A percentile compares a stretch with the other conserved stretches of the same genome.
Conservation (phyloP, 2,329 filamentous ascomycete species). For the Hortaea sp. region DNA sequence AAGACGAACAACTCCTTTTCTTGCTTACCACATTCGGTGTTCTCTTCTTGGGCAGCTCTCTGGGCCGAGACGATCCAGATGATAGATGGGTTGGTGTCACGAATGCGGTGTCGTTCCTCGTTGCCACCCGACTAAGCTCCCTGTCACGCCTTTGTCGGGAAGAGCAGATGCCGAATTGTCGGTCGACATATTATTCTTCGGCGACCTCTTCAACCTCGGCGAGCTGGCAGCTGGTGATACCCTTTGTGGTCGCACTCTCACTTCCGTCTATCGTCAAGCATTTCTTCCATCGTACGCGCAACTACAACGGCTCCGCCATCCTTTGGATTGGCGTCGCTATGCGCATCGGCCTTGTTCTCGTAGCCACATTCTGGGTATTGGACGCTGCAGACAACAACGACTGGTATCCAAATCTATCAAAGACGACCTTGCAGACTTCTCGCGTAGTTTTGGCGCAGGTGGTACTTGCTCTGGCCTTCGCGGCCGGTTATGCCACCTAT, state of each 20-base stretch:
- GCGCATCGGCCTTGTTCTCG: slow-evolving; percentile 63
- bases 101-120: slow-evolving; percentile 73
- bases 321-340: slow-evolving; percentile 76
- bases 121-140: slow-evolving; percentile 69
- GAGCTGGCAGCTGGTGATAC: slow-evolving; percentile 75
- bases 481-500: slow-evolving; percentile 76
- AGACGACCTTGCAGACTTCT: slow-evolving; percentile 57
- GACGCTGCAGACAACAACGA: slow-evolving; percentile 80
- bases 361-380: slow-evolving; percentile 76
- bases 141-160: slow-evolving; percentile 89
- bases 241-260: slow-evolving; percentile 60
- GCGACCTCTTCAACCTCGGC: slow-evolving; percentile 86
- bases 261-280: slow-evolving; percentile 68
- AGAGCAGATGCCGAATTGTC: slow-evolving; percentile 96
- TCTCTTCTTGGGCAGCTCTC: slow-evolving; percentile 61
- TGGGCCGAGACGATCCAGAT: slow-evolving; percentile 56
- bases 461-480: slow-evolving; percentile 67
- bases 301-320: slow-evolving; percentile 76
- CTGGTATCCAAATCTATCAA: slow-evolving; percentile 58
- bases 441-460: slow-evolving; percentile 72
- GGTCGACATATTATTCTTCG: slow-evolving; percentile 90
- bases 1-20: slow-evolving; percentile 87
- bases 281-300: slow-evolving; percentile 72
- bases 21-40: slow-evolving; percentile 82
- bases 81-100: slow-evolving; percentile 71